Conservation (phyloP, 1,284 basidiomycete genomes). For the Naganishia sp. region DNA sequence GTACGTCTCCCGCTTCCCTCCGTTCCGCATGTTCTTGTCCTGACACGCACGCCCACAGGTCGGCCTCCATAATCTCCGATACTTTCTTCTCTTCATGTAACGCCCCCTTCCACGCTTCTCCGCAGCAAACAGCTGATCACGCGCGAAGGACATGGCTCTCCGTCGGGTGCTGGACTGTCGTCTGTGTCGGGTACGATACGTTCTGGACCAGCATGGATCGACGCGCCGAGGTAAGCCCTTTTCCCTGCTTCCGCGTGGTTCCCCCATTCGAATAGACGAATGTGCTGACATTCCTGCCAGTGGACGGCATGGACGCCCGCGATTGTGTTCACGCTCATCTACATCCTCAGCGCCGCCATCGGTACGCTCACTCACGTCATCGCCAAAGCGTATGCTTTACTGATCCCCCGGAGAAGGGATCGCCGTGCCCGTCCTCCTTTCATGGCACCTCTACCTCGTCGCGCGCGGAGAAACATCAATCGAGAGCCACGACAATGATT, state of each 20-base stretch:
- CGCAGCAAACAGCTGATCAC: background rate
- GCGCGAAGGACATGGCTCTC: conserved; percentile 70
- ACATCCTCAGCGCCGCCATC: conserved; percentile 72
- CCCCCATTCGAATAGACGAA: background rate
- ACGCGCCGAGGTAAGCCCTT: conserved; percentile 53
- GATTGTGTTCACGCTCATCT: conserved; percentile 70
- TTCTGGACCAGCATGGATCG: conserved; percentile 65
- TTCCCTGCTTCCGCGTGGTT: too few relatives aligned
- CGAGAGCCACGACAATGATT: conserved; percentile 82
- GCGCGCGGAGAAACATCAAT: conserved; percentile 84
- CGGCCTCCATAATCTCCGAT: conserved; percentile 90
- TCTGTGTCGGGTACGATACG: conserved; percentile 62
- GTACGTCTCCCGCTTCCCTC: conserved; percentile 48
- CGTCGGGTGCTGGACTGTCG: conserved; percentile 63
- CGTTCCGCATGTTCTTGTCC: background rate
- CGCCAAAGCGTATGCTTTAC: too few relatives aligned
- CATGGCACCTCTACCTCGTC: conserved; percentile 78
- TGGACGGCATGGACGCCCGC: conserved; percentile 72
- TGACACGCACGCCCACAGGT: conserved; percentile 54
- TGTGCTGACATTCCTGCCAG: conserved; percentile 40
- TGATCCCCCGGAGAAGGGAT: conserved; percentile 55
- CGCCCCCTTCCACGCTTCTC: background rate
- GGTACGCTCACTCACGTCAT: conserved; percentile 38
- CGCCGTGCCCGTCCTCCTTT: conserved; percentile 76
- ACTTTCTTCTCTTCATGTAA: conserved; percentile 93